A percentile compares a stretch with the other conserved stretches of the same genome.
These are phyloP conservation scores for Diplocarpon mali DNA, from an alignment of 2,329 filamentous ascomycete genomes.

Conservation along the genomic window DNA sequence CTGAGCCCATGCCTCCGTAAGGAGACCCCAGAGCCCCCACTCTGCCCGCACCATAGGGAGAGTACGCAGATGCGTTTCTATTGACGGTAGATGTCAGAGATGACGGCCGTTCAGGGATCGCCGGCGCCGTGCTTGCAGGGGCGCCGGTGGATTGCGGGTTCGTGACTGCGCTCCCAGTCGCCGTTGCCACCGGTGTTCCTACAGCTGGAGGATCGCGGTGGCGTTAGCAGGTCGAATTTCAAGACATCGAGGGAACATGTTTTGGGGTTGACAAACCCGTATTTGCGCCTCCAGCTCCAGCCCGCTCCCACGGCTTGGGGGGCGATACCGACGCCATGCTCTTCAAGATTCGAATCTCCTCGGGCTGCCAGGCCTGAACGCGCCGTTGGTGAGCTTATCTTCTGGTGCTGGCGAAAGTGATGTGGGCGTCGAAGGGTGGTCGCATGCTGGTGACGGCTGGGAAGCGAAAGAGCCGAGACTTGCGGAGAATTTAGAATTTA, in stretches of 20 bases:
- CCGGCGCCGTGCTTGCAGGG: constrained; percentile 38
- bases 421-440: background rate
- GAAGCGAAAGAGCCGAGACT: constrained; percentile 5
- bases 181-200: constrained; percentile 24
- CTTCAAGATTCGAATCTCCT: constrained; percentile 1
- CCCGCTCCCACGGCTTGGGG: constrained; percentile 94
- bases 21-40: constrained; percentile 36
- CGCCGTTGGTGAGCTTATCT: constrained; percentile 12
- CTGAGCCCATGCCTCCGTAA: constrained; percentile 27
- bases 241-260: background rate
- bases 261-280: constrained; percentile 21
- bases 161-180: constrained; percentile 33
- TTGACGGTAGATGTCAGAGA: constrained; percentile 72
- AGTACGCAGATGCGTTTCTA: constrained; percentile 79
- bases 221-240: constrained; percentile 9
- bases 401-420: background rate
- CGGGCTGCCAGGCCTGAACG: constrained; percentile 3
- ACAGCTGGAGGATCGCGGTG: constrained; percentile 5
- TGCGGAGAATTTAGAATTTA: constrained; percentile 5
- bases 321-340: constrained; percentile 56
- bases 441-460: constrained; percentile 10
- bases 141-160: constrained; percentile 31
- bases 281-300: constrained; percentile 28
- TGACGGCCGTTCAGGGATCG: constrained; percentile 70
- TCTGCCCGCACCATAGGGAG: constrained; percentile 46